phyloP scores from a whole-genome alignment of 2,329 filamentous ascomycete species.

The Pseudogymnoascus sp. region DNA sequence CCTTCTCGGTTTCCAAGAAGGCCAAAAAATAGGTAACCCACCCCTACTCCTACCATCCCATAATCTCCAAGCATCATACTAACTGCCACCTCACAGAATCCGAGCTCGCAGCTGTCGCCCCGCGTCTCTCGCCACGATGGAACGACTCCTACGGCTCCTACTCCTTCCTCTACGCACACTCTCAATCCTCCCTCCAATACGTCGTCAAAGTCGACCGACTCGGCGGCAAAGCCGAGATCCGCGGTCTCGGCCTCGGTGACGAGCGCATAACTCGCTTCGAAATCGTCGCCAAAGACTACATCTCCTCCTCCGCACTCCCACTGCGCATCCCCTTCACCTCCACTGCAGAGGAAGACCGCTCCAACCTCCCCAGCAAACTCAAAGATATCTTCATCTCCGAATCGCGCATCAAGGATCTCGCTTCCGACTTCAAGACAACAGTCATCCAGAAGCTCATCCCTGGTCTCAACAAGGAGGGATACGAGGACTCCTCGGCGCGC shows the following conservation, averaged over 20 bases:
- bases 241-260: constrained; percentile 69
- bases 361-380: constrained; percentile 40
- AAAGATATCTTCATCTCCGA: constrained; percentile 65
- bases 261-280: constrained; percentile 77
- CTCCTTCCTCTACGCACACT: constrained; percentile 79
- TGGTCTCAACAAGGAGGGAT: constrained; percentile 67
- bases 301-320: constrained; percentile 52
- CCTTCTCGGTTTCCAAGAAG: constrained; percentile 76
- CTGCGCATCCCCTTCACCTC: constrained; percentile 43
- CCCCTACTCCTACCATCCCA: not conserved
- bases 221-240: constrained; percentile 74
- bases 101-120: constrained; percentile 48
- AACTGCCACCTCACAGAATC: constrained; percentile 36
- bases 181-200: constrained; percentile 76
- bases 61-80: constrained; percentile 11
- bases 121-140: constrained; percentile 68
- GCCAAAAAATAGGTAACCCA: constrained; percentile 58
- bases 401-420: constrained; percentile 60
- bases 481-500: constrained; percentile 48
- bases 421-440: constrained; percentile 63
- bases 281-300: constrained; percentile 62
- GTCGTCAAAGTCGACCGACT: constrained; percentile 75
- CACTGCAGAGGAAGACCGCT: constrained; percentile 44
- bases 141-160: constrained; percentile 64
- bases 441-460: constrained; percentile 82